Percentiles rank a stretch among this genome's conserved stretches.
Conservation (phyloP, 768 basidiomycete genomes). For the Crucibulum laeve region DNA sequence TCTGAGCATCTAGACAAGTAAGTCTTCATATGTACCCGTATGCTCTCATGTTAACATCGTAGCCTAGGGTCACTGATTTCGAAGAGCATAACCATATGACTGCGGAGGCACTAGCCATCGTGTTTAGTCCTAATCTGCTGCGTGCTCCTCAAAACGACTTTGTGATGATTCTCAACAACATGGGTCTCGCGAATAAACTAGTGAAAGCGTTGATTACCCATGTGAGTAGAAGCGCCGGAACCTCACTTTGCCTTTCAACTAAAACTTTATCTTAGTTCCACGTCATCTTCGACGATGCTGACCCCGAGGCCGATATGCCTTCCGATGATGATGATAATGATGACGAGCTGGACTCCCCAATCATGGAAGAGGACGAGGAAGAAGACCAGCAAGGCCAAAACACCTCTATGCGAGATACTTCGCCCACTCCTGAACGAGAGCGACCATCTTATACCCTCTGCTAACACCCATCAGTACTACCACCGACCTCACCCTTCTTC, state of each 20-base stretch:
- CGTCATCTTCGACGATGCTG: conserved; percentile 69
- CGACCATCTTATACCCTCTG: not conserved
- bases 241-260: not conserved
- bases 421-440: not conserved
- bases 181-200: conserved; percentile 74
- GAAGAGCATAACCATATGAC: conserved; percentile 92
- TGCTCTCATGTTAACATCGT: not conserved
- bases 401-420: not conserved
- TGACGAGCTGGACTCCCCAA: conserved; percentile 62
- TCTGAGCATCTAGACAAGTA: conserved; percentile 81
- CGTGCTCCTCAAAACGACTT: conserved; percentile 79
- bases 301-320: conserved; percentile 57
- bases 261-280: conserved; percentile 38
- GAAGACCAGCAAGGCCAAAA: conserved; percentile 28
- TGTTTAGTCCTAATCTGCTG: conserved; percentile 78
- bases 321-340: conserved; percentile 35
- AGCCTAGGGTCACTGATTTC: conserved; percentile 72
- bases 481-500: no score
- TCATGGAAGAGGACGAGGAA: conserved; percentile 66
- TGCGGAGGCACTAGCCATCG: conserved; percentile 77
- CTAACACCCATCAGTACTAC: no score
- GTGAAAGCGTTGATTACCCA: conserved; percentile 74
- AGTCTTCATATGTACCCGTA: conserved; percentile 11
- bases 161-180: conserved; percentile 72
- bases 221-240: conserved; percentile 34